Percentiles rank a stretch among this genome's conserved stretches.
These are phyloP conservation scores for Didymellaceae sp. DNA, from an alignment of 2,329 filamentous ascomycete genomes.

Conservation along the genomic window DNA sequence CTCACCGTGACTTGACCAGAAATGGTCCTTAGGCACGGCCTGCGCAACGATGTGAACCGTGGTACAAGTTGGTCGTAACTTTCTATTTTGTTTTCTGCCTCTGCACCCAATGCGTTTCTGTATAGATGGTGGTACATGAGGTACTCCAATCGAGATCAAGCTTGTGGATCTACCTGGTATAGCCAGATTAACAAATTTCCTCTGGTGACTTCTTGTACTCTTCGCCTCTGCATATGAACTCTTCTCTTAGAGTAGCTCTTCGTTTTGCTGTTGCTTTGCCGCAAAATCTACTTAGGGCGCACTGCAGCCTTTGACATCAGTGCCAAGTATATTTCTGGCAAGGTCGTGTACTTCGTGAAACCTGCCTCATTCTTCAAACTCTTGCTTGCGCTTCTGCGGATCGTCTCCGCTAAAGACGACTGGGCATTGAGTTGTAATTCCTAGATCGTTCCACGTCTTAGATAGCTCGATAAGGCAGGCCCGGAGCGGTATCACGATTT, in stretches of 20 bases:
- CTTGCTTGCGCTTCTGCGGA: constrained; percentile 32
- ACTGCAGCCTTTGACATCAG: constrained; percentile 48
- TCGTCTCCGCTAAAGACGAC: constrained; percentile 38
- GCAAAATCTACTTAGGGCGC: constrained; percentile 39
- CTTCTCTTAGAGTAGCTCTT: constrained; percentile 27
- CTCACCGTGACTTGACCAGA: too few species aligned
- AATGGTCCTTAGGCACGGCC: too few species aligned
- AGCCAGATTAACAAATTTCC: constrained; percentile 29
- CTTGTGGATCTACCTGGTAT: background rate
- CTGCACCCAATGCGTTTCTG: too few species aligned
- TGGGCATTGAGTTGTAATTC: constrained; percentile 34
- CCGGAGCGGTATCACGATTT: constrained; percentile 44
- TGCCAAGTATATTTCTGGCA: constrained; percentile 37
- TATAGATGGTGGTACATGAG: too few species aligned
- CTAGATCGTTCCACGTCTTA: constrained; percentile 34
- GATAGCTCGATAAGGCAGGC: constrained; percentile 44
- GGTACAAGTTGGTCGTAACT: too few species aligned
- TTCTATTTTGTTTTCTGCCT: too few species aligned
- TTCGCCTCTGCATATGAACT: constrained; percentile 19
- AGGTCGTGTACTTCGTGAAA: constrained; percentile 37
- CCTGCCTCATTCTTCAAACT: constrained; percentile 42
- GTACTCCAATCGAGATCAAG: too few species aligned
- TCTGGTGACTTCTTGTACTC: constrained; percentile 24
- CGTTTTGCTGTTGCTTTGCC: constrained; percentile 28
- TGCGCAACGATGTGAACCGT: too few species aligned